Evolutionary conservation across 768 basidiomycete species (phyloP).

Genomic region (Boletus vermiculosoides): DNA sequence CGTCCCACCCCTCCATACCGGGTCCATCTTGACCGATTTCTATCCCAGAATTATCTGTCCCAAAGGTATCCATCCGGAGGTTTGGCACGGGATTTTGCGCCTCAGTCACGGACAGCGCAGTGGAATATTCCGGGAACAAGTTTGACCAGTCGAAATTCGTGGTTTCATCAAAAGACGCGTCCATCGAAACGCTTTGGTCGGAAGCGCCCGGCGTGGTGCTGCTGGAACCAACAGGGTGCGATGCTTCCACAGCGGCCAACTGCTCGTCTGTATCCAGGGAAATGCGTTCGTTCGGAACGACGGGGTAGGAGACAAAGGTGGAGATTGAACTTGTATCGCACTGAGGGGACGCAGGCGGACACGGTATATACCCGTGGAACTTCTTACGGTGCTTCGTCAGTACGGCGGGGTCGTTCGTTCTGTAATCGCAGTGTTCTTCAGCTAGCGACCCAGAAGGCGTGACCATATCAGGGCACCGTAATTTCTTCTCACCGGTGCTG

Average conservation of each 20-base stretch:
- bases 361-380: slow-evolving; percentile 14
- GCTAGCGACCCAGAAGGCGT: no score
- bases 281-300: not conserved
- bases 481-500: slow-evolving; percentile 16
- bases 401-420: slow-evolving; percentile 15
- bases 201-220: not conserved
- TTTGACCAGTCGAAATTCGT: not conserved
- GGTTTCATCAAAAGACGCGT: no score
- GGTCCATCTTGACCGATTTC: not conserved
- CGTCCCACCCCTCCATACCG: not conserved
- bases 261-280: no score
- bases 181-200: not conserved
- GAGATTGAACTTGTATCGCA: no score
- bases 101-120: no score
- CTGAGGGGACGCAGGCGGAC: not conserved
- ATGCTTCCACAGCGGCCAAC: not conserved
- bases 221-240: not conserved
- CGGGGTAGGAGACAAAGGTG: not conserved
- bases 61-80: not conserved
- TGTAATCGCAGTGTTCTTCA: slow-evolving; percentile 1
- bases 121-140: not conserved
- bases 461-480: slow-evolving; percentile 6
- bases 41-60: no score
- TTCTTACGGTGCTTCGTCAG: slow-evolving; percentile 16
- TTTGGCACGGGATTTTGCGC: not conserved